phyloP scores from a whole-genome alignment of 1,139 yeast species.

The Nakaseomyces sp. region DNA sequence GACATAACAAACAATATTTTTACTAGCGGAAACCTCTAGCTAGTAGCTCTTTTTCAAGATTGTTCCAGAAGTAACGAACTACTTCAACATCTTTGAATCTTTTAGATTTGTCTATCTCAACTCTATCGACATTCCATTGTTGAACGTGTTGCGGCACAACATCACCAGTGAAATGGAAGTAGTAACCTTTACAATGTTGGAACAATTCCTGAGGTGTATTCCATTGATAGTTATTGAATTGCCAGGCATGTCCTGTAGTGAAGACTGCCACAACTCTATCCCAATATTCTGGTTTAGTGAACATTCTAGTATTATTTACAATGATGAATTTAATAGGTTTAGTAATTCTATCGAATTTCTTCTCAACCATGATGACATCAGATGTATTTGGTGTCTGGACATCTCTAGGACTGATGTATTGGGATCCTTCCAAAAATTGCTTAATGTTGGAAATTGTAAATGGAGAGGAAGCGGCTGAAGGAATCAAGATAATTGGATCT shows the following conservation, averaged over 20 bases:
- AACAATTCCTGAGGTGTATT: constrained; percentile 71
- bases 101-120: constrained; percentile 70
- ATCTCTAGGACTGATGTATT: constrained; percentile 50
- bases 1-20: no score
- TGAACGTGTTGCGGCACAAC: constrained; percentile 63
- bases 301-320: constrained; percentile 80
- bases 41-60: constrained; percentile 52
- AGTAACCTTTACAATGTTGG: constrained; percentile 78
- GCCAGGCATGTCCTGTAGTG: constrained; percentile 98
- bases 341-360: constrained; percentile 28
- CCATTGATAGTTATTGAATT: constrained; percentile 80
- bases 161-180: constrained; percentile 69
- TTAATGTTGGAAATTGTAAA: constrained; percentile 75
- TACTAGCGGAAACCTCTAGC: constrained; percentile 36
- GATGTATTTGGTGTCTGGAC: constrained; percentile 13
- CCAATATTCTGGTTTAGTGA: constrained; percentile 95
- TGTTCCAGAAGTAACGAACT: constrained; percentile 76
- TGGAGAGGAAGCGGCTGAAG: constrained; percentile 91
- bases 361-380: constrained; percentile 28
- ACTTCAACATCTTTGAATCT: constrained; percentile 87
- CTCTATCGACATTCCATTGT: constrained; percentile 81
- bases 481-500: constrained; percentile 85
- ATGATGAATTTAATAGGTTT: constrained; percentile 37
- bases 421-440: constrained; percentile 70
- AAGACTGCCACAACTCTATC: constrained; percentile 89